A percentile compares a stretch with the other conserved stretches of the same genome.
Evolutionary conservation across 2,329 filamentous ascomycete species (phyloP).

Genomic region (Exophiala sp.): DNA sequence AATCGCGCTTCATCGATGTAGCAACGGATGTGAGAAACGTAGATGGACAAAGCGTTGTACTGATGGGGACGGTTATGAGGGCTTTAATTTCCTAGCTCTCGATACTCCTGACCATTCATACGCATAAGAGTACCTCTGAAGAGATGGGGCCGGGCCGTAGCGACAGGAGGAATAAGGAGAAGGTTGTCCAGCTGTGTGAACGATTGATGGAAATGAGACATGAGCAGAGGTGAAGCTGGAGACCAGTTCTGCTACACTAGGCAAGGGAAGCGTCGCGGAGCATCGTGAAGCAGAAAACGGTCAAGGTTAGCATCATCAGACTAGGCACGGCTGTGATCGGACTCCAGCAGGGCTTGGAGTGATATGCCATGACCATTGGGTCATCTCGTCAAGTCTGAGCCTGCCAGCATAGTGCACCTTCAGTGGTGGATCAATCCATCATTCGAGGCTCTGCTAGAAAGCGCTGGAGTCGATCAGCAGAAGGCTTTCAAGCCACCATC

Average conservation of each 20-base stretch:
- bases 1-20: conserved; percentile 1
- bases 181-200: conserved; percentile 35
- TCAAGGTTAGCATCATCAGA: conserved; percentile 6
- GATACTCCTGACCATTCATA: conserved; percentile 19
- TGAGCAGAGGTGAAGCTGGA: conserved; percentile 23
- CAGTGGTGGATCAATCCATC: conserved; percentile 16
- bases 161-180: conserved; percentile 33
- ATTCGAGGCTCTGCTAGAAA: conserved; percentile 24
- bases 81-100: conserved; percentile 23
- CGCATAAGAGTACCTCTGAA: conserved; percentile 4
- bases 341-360: conserved; percentile 16
- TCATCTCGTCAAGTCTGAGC: conserved; percentile 8
- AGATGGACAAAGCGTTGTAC: conserved; percentile 5
- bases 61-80: neutral
- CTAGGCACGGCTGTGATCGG: conserved; percentile 20
- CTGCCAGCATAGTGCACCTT: conserved; percentile 17
- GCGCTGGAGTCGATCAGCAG: conserved; percentile 20
- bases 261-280: conserved; percentile 12
- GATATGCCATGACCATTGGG: conserved; percentile 19
- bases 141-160: conserved; percentile 26
- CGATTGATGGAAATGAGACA: conserved; percentile 23
- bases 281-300: conserved; percentile 15
- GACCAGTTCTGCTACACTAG: conserved; percentile 18
- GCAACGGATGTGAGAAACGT: neutral
- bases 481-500: conserved; percentile 21